A percentile compares a stretch with the other conserved stretches of the same genome.
These are phyloP conservation scores for Diaporthe aspalathi DNA, from an alignment of 2,329 filamentous ascomycete genomes.

Conservation along the genomic window DNA sequence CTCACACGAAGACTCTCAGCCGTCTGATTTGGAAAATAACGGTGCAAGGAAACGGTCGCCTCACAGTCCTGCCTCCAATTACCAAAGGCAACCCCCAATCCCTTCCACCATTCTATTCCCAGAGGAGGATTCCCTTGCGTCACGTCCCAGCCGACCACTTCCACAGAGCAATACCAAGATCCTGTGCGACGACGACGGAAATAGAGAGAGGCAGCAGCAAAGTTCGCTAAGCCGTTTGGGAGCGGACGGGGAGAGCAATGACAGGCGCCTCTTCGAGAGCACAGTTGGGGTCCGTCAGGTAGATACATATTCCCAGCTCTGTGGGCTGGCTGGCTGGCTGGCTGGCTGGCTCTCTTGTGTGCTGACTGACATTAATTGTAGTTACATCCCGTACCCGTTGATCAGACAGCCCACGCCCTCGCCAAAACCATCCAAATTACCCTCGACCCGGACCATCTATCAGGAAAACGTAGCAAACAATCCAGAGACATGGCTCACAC, in stretches of 20 bases:
- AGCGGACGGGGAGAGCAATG: neutral
- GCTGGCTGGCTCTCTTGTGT: neutral
- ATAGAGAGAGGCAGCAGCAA: neutral
- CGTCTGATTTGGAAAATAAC: neutral
- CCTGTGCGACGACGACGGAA: conserved; percentile 7
- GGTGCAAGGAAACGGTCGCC: neutral
- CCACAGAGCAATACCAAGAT: neutral
- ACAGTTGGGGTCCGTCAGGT: neutral
- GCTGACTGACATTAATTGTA: neutral
- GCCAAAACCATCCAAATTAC: neutral
- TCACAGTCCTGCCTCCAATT: conserved; percentile 15
- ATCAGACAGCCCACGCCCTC: neutral
- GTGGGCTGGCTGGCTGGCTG: neutral
- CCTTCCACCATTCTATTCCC: conserved; percentile 31
- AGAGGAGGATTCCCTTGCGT: conserved; percentile 4
- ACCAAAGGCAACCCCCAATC: conserved; percentile 2
- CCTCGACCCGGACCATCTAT: neutral
- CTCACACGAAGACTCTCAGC: neutral
- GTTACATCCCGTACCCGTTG: neutral
- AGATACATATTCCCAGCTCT: conserved; percentile 12
- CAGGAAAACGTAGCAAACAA: neutral
- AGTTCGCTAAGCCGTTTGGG: neutral
- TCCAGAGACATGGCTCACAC: conserved; percentile 37
- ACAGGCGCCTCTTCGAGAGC: neutral
- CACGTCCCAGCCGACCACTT: conserved; percentile 20